Base-by-base conservation (phyloP, 75 land plant genomes). In the Adiantum capillusveneris region DNA sequence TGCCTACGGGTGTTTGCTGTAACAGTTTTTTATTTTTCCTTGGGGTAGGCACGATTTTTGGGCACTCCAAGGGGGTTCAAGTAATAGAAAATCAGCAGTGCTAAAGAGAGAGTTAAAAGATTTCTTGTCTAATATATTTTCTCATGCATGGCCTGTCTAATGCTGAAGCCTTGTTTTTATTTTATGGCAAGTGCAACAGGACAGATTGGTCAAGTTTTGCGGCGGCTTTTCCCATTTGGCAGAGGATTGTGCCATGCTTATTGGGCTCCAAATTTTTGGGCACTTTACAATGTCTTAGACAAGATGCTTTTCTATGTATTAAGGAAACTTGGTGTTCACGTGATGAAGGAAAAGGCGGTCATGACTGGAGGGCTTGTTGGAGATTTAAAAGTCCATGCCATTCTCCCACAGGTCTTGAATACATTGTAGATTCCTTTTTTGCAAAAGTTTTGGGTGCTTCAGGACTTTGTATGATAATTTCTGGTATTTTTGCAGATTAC, bases 181-280 rank as follows among this genome's bases (percentile, higher is more conserved):
- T 46, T 21, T 21, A 41, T 46, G 50, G 50, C 18, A 46, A 26
- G 25, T 25, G 5, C 29, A 53, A 53, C 55, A 53, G 55, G 24
- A 53, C 96, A 93, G 96, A 83, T 89, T 18, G 63, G 62, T 37
- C 87, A 83, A 73, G 79, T 93, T 25, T 22, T 93, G 37, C 65
- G 57, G 14, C 80, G 98, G 3, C 71, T 93, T 58, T 93, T 93
- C 67, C 98, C 98, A 16, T 93, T 93, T 81, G 98, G 98, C 13
- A 65, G 98, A 57, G 98, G 98, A 37, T 70, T 93, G 25, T 93
- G 96, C 65, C 98, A 93, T 69, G 90, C 98, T n/a, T 93, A 93
- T 50, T 93, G 98, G 98, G 98, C 98, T 58, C 98, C 98, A 28
- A 93, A 93, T 52, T 68, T 86, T 39, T 93, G 98, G 98, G 98